phyloP scores from a whole-genome alignment of 768 basidiomycete genomes.

The Auricularia sp. region DNA sequence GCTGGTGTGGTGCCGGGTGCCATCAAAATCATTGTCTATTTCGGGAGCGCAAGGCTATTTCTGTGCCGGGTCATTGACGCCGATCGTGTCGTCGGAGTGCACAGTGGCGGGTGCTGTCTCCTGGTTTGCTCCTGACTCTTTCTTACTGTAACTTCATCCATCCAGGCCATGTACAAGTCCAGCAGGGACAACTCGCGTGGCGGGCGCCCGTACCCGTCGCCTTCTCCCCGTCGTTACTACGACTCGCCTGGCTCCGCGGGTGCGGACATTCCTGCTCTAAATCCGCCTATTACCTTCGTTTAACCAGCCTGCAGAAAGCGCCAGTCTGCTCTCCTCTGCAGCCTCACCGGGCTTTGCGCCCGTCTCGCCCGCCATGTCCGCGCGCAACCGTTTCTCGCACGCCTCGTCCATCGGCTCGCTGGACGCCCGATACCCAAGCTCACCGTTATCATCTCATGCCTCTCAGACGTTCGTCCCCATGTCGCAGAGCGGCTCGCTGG shows the following conservation, averaged over 20 bases:
- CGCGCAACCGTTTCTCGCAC: conserved; percentile 11
- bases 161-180: background rate
- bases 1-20: too few species aligned
- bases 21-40: too few species aligned
- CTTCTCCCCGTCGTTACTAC: background rate
- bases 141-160: too few species aligned
- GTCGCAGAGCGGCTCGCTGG: background rate
- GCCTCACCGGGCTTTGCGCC: background rate
- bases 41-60: too few species aligned
- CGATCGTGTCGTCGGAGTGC: too few species aligned
- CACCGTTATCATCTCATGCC: background rate
- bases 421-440: conserved; percentile 5
- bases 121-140: too few species aligned
- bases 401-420: conserved; percentile 10
- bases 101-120: too few species aligned
- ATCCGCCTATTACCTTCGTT: too few species aligned
- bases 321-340: background rate
- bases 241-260: background rate
- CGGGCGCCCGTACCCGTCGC: background rate
- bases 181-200: background rate
- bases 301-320: background rate
- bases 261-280: too few species aligned
- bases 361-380: background rate
- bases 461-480: conserved; percentile 1
- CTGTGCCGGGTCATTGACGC: too few species aligned